Base-by-base conservation (phyloP, 352 stramenopile species). In the Hyaloperonospora arabidopsidis region DNA sequence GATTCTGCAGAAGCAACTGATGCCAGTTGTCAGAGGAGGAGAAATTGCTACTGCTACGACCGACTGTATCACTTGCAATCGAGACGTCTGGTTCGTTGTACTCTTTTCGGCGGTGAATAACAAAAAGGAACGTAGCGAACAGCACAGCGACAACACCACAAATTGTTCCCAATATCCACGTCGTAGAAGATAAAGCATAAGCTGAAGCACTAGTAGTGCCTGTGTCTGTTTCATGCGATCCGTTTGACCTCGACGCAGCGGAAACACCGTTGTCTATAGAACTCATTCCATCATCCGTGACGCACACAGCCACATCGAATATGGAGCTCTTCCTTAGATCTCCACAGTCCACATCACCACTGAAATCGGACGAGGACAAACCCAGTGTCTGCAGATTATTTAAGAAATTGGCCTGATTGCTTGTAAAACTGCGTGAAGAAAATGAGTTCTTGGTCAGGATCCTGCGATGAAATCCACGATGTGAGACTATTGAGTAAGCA, bases 331-430 rank as follows among this genome's bases (percentile, higher is more conserved):
- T 32, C 7, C 49, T 32, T 14, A 49, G 47, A 19, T 54, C 53
- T 29, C 68, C 75, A 19, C 65, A 65, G 10, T 44, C n/a, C 6
- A 50, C 32, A 8, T 55, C 48, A 13, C 36, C 60, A 34, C 54
- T 67, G n/a, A 72, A 70, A 32, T 80, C 72, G 7, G 48, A 36
- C 44, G 40, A 18, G 45, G 56, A 49, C 62, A 69, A 34, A 51
- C 70, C 15, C 23, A 61, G 15, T 63, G 58, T 51, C 56, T 79
- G 19, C 25, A 65, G 22, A 59, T 45, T 49, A 65, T 68, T 43
- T 36, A 66, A 39, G 54, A 65, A 59, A 49, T 79, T 35, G 60
- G 43, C 46, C 59, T 61, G 32, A 51, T 58, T 45, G 25, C 63
- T 61, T 6, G 68, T 72, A 49, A 84, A 87, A 13, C 46, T 36